phyloP scores from a whole-genome alignment of 352 stramenopile species.

The Phytophthora rubi region DNA sequence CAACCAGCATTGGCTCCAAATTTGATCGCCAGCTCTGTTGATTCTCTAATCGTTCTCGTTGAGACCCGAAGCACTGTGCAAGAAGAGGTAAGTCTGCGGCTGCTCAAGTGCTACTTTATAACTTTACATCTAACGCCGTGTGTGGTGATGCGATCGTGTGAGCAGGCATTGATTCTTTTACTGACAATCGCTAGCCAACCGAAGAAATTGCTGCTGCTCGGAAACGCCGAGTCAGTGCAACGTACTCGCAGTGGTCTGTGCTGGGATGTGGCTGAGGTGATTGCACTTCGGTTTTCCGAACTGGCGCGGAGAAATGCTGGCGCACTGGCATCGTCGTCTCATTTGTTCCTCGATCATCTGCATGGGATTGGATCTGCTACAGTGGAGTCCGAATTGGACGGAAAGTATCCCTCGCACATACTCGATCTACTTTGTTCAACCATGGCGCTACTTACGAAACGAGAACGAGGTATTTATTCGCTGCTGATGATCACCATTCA shows the following conservation, averaged over 20 bases:
- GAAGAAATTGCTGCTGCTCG: conserved; percentile 58
- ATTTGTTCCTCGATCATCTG: conserved; percentile 82
- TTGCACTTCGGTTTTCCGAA: conserved; percentile 51
- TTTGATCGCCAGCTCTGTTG: conserved; percentile 48
- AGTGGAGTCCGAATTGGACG: conserved; percentile 32
- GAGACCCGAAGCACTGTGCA: conserved; percentile 46
- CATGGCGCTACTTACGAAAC: conserved; percentile 70
- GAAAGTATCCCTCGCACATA: conserved; percentile 63
- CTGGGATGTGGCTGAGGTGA: conserved; percentile 70
- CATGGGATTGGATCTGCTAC: conserved; percentile 64
- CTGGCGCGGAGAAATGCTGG: conserved; percentile 49
- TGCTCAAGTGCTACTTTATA: background rate
- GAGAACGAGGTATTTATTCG: conserved; percentile 72
- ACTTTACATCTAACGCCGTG: background rate
- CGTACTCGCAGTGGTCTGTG: conserved; percentile 46
- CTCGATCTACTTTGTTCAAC: conserved; percentile 73
- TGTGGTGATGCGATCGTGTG: background rate
- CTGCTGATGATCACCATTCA: conserved; percentile 89
- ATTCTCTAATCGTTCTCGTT: conserved; percentile 47
- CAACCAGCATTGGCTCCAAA: conserved; percentile 40
- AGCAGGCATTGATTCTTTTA: conserved; percentile 69
- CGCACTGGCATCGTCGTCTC: conserved; percentile 59
- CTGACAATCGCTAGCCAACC: conserved; percentile 76
- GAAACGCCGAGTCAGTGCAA: conserved; percentile 40
- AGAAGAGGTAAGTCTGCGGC: conserved; percentile 57